These are phyloP conservation scores for Boletus patriciae DNA, from an alignment of 768 basidiomycete species.

Conservation along the genomic window DNA sequence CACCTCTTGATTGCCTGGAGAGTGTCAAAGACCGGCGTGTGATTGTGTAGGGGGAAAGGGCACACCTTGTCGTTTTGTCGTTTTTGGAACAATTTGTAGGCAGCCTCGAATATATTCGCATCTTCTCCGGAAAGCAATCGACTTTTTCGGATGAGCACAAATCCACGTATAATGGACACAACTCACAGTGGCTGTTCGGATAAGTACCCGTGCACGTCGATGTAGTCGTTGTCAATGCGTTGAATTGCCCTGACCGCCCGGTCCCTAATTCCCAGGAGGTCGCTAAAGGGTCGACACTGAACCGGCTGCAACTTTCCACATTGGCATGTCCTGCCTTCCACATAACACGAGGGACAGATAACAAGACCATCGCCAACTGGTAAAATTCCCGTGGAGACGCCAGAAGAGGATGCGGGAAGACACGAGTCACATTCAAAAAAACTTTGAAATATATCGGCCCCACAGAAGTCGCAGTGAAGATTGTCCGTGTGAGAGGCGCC, in stretches of 20 bases:
- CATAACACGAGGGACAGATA: constrained; percentile 71
- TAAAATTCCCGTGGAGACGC: constrained; percentile 11
- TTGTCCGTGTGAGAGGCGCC: constrained; percentile 23
- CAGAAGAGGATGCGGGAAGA: constrained; percentile 23
- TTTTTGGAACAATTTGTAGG: constrained; percentile 26
- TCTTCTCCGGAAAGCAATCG: constrained; percentile 22
- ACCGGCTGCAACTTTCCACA: constrained; percentile 62
- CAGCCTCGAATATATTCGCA: constrained; percentile 36
- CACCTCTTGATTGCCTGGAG: constrained; percentile 21
- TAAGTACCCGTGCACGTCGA: constrained; percentile 11
- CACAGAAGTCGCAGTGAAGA: constrained; percentile 75
- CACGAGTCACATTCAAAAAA: constrained; percentile 71
- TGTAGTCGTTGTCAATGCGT: constrained; percentile 11
- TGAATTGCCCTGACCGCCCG: constrained; percentile 34
- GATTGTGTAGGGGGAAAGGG: background rate
- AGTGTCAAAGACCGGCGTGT: background rate
- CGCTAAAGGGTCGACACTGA: constrained; percentile 53
- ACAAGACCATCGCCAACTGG: constrained; percentile 45
- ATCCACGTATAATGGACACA: background rate
- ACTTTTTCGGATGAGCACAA: constrained; percentile 19
- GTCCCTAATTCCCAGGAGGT: constrained; percentile 47
- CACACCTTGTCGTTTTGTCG: constrained; percentile 19
- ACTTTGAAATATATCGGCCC: constrained; percentile 77
- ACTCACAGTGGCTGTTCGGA: constrained; percentile 26
- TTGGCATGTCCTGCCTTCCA: constrained; percentile 71